Evolutionary conservation across 2,329 filamentous ascomycete genomes (phyloP), one percentile per base, ranked within the genome.

Genomic region (Penicillium sp.): DNA sequence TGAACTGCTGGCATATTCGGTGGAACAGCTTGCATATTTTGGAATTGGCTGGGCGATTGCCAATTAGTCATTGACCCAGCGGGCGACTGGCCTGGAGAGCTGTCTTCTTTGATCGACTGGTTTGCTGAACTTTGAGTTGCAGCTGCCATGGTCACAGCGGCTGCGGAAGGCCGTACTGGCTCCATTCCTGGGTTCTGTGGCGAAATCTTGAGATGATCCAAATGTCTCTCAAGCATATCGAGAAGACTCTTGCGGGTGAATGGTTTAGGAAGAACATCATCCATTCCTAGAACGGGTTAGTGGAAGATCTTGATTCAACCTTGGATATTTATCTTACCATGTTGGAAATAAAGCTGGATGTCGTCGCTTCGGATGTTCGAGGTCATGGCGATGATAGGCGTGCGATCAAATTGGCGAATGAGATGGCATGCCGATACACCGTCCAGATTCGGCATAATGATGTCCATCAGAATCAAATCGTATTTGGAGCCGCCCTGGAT

Each of bases 311-410:
- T 31, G 4, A 21, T 27, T 21, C 10, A 52, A 23, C 23, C 8
- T 41, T 35, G 23, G 7, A 33, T 25, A 29, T 37, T 2, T 25
- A 15, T 69, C 88, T 80, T 83, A 94, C 93, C 94, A 78, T 96
- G 93, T 69, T 93, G 88, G 78, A 97, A 97, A 73, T 99, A 99
- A 78, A 95, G 93, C 54, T 93, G 90, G 61, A 97, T 95, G 72
- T 99, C 94, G 69, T 97, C 93, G 60, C 91, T 93, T 63, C 94
- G 86, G 63, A 99, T 97, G 71, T 97, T 99, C 4, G 93, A 97
- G 3, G 94, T 99, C 94, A 99, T 97, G 47, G 94, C 94, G 58
- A 99, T 91, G 68, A 99, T 95, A 0, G 94, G 94, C 6, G 87
- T 85, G 38, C 86, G 85, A 62, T 92, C 87, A 61, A 93, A 91